These are phyloP conservation scores for Tetradesmus obliquus DNA, from an alignment of 139 green algal species.

Conservation along the genomic window DNA sequence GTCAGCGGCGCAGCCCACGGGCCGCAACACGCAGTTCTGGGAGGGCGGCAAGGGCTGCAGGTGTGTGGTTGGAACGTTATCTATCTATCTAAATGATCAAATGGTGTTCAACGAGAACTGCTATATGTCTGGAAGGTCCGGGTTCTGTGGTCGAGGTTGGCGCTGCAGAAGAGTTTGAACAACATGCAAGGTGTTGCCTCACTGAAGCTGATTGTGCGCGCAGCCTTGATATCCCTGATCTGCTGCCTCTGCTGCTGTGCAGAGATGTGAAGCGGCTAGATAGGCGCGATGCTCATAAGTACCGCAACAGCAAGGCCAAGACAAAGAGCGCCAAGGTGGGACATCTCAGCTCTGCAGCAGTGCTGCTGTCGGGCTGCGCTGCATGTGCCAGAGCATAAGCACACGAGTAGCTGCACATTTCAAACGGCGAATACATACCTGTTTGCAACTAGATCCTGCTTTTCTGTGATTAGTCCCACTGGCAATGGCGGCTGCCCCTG, in stretches of 20 bases:
- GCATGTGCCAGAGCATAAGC: background rate
- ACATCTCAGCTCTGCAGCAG: no score
- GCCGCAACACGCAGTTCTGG: conserved; percentile 59
- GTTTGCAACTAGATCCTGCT: no score
- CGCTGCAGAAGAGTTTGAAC: background rate
- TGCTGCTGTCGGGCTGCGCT: background rate
- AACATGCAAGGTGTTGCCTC: background rate
- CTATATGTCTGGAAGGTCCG: background rate
- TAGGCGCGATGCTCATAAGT: conserved; percentile 39
- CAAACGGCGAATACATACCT: no score
- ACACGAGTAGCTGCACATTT: background rate
- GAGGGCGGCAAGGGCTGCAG: conserved; percentile 58
- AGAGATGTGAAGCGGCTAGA: conserved; percentile 50
- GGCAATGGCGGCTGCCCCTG: no score
- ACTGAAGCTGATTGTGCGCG: background rate
- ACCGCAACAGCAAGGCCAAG: conserved; percentile 45
- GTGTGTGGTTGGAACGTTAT: background rate
- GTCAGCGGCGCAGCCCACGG: conserved; percentile 30
- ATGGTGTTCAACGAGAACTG: background rate
- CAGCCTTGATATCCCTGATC: background rate
- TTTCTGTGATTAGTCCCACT: no score
- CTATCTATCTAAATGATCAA: background rate
- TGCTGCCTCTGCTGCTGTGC: background rate
- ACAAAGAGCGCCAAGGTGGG: conserved; percentile 35
- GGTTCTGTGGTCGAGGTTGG: no score